Evolutionary conservation across 495 filamentous ascomycete species (phyloP).

Genomic region (Acidiella bohemica): DNA sequence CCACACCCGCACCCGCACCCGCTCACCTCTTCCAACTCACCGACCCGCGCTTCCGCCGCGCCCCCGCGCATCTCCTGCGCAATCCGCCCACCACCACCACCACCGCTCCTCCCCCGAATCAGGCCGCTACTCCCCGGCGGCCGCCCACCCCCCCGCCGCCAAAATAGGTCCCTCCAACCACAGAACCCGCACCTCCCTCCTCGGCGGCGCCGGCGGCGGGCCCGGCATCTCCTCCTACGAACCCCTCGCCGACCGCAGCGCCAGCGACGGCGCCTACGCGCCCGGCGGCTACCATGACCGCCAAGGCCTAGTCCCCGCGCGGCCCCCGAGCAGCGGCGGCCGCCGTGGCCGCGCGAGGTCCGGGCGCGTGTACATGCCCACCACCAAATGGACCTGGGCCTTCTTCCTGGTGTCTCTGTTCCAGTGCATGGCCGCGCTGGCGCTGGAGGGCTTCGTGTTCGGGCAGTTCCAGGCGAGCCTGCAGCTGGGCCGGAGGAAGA

Average conservation of each 20-base stretch:
- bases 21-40: neutral
- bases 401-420: conserved; percentile 61
- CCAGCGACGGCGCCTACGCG: conserved; percentile 1
- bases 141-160: conserved; percentile 10
- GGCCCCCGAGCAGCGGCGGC: neutral
- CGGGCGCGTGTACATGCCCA: conserved; percentile 59
- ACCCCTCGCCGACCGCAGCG: conserved; percentile 10
- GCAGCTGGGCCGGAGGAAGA: neutral
- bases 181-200: conserved; percentile 10
- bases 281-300: conserved; percentile 17
- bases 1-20: neutral
- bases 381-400: conserved; percentile 73
- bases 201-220: conserved; percentile 9
- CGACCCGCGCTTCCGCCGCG: neutral
- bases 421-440: conserved; percentile 67
- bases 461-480: conserved; percentile 49
- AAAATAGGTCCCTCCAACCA: conserved; percentile 14
- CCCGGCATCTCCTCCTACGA: conserved; percentile 7
- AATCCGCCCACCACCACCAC: neutral
- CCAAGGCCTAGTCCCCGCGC: conserved; percentile 8
- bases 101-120: too few species aligned
- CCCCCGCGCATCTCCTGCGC: neutral
- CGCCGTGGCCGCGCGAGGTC: neutral
- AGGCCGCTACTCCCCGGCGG: too few species aligned
- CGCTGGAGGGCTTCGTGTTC: conserved; percentile 76